Evolutionary conservation across 768 basidiomycete genomes (phyloP).

Genomic region (Cubamyces sp.): DNA sequence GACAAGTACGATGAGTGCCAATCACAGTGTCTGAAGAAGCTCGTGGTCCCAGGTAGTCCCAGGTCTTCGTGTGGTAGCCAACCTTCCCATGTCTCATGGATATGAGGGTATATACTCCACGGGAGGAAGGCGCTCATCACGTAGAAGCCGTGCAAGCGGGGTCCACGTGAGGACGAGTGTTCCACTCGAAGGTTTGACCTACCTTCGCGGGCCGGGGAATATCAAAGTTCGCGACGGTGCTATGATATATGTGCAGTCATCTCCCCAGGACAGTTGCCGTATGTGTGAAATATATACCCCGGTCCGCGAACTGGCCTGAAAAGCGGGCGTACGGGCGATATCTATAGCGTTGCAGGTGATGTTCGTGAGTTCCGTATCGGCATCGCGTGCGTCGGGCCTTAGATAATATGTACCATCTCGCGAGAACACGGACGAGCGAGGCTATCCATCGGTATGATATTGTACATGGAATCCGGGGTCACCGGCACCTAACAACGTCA

Average conservation of each 20-base stretch:
- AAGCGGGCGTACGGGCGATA: not conserved
- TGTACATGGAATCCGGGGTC: no score
- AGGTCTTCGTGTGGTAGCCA: not conserved
- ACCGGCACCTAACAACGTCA: no score
- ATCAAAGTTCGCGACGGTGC: constrained; percentile 1
- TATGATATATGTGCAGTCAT: constrained; percentile 9
- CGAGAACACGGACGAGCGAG: no score
- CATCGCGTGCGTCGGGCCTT: no score
- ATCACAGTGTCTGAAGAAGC: not conserved
- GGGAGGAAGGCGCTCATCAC: constrained; percentile 17
- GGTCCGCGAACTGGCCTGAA: not conserved
- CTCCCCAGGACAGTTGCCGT: not conserved
- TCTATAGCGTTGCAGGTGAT: not conserved
- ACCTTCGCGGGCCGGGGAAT: constrained; percentile 10
- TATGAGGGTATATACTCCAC: constrained; percentile 13
- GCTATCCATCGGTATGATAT: no score
- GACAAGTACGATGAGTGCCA: not conserved
- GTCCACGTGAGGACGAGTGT: constrained; percentile 18
- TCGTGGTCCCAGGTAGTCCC: not conserved
- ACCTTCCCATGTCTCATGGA: not conserved
- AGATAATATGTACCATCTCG: no score
- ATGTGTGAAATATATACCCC: not conserved
- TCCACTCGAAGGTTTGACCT: constrained; percentile 6
- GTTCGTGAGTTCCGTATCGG: no score
- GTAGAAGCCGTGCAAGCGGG: constrained; percentile 6